Evolutionary conservation across 1,139 yeast genomes (phyloP), one percentile per base, ranked within the genome.

Genomic region (Taphrina flavorubra): DNA sequence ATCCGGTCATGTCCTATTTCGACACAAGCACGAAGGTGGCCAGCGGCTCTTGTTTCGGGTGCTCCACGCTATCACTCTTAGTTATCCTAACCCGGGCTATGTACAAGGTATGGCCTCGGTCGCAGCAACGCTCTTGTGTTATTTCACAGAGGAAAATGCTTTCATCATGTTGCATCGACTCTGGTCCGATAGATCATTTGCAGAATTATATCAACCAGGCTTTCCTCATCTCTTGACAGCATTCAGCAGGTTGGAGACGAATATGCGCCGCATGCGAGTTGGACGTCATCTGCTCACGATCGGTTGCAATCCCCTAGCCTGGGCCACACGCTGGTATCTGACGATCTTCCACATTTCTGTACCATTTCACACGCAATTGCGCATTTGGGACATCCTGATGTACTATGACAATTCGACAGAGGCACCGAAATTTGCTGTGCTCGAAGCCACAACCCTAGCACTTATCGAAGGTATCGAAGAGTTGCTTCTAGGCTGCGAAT

Each of bases 41-140:
- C 70, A 70, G 58, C 68, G 70, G 8, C 46, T 63, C 18, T 63
- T 73, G n/a, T 73, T 73, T 61, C 68, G 73, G 13, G 72, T 73
- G 14, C 68, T 73, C 34, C 75, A 73, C 61, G 72, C 73, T 16
- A 53, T 73, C 20, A 70, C 74, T 16, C 70, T 72, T 40, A 68
- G 68, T 7, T 66, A 68, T n/a, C 69, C 73, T 6, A 69, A 63
- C 14, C 49, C 67, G n/a, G 75, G 75, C 10, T 73, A 73, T 53
- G 74, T 73, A 20, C 75, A 73, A 51, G 75, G 75, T 46, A 73
- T 73, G 74, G 74, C 75, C 13, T 70, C 74, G 13, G 59, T 73
- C 16, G 74, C 72, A 13, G 75, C 74, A 20, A 72, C 70, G 11
- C 55, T 73, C n/a, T 69, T 73, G 51, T 72, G 74, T 68, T 73